Evolutionary conservation across 1,284 basidiomycete genomes (phyloP).

Genomic region (Sanghuangporus sanghuang): DNA sequence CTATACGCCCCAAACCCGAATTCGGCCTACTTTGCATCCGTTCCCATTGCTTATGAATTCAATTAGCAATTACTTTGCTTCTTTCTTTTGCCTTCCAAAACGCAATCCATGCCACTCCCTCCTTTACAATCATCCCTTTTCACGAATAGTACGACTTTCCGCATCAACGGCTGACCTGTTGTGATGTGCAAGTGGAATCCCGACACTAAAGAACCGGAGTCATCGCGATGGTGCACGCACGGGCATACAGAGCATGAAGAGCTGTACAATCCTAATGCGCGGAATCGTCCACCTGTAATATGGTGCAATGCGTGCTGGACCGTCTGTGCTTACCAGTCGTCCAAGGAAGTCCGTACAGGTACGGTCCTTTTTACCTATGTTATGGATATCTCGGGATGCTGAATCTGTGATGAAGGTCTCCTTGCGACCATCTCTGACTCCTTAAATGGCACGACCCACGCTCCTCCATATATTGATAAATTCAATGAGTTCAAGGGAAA

Average conservation of each 20-base stretch:
- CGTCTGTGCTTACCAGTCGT: constrained; percentile 9
- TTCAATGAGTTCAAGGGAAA: neutral
- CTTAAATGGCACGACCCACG: neutral
- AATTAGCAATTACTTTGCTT: too few relatives aligned
- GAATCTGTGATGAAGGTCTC: neutral
- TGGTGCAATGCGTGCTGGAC: constrained; percentile 15
- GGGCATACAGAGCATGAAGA: constrained; percentile 6
- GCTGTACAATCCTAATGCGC: neutral
- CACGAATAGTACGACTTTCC: neutral
- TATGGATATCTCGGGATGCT: neutral
- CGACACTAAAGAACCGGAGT: neutral
- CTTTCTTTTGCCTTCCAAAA: too few relatives aligned
- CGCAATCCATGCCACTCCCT: neutral
- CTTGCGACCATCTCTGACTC: neutral
- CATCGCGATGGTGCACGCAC: neutral
- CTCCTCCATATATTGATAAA: neutral
- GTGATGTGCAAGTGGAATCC: constrained; percentile 10
- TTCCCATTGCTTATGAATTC: too few relatives aligned
- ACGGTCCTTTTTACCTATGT: neutral
- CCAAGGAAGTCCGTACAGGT: constrained; percentile 1
- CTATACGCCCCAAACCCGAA: too few relatives aligned
- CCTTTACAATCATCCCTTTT: neutral
- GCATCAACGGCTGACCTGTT: neutral
- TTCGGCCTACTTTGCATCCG: too few relatives aligned
- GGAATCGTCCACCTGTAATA: neutral